A percentile compares a stretch with the other conserved stretches of the same genome.
These are phyloP conservation scores for Chlorella sorokiniana DNA, from an alignment of 139 green algal genomes.

Conservation along the genomic window DNA sequence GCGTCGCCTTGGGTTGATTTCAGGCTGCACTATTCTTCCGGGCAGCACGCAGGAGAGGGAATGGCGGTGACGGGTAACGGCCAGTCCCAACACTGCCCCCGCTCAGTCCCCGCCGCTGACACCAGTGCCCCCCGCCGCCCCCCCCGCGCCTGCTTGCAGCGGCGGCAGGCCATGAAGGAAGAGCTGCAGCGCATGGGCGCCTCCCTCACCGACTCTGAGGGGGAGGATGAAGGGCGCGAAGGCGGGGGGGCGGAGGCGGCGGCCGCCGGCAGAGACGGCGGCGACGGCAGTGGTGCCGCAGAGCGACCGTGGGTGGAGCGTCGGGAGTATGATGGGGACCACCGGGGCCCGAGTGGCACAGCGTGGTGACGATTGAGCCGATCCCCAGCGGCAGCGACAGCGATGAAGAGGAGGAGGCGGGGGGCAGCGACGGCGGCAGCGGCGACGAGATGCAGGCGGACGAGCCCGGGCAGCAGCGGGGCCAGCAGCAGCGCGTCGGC, in stretches of 20 bases:
- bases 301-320: constrained; percentile 49
- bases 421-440: background rate
- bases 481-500: background rate
- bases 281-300: background rate
- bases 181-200: constrained; percentile 29
- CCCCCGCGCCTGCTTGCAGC: constrained; percentile 33
- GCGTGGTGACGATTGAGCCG: constrained; percentile 38
- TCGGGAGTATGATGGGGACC: constrained; percentile 16
- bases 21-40: too few relatives aligned
- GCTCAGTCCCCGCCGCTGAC: too few relatives aligned
- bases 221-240: background rate
- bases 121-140: background rate
- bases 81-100: background rate
- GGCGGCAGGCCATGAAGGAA: constrained; percentile 56
- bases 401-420: constrained; percentile 11
- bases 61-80: background rate
- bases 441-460: background rate
- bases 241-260: too few relatives aligned
- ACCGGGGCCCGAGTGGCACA: too few relatives aligned
- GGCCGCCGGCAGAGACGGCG: too few relatives aligned
- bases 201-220: background rate
- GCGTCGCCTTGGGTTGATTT: background rate
- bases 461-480: background rate
- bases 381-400: constrained; percentile 41
- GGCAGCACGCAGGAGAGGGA: background rate